These are phyloP conservation scores for Thalassiosira livingstoniorum DNA, from an alignment of 352 stramenopile species.

Conservation along the genomic window DNA sequence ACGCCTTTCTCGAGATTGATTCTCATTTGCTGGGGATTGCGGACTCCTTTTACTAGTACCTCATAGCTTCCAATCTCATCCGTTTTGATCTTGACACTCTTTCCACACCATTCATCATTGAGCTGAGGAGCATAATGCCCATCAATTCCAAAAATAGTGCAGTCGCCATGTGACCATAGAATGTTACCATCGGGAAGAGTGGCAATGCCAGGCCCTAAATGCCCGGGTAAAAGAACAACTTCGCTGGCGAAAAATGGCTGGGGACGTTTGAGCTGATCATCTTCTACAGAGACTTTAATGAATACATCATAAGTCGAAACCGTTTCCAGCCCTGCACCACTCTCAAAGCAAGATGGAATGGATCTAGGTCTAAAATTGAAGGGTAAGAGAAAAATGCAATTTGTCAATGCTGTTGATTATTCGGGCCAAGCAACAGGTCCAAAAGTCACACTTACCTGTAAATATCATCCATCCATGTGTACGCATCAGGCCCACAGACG, in stretches of 20 bases:
- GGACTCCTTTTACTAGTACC: constrained; percentile 9
- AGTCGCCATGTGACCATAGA: background rate
- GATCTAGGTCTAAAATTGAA: background rate
- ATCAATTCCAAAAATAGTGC: constrained; percentile 6
- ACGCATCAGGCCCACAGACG: background rate
- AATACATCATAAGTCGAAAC: constrained; percentile 6
- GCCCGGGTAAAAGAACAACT: background rate
- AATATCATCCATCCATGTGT: background rate
- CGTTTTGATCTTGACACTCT: constrained; percentile 3
- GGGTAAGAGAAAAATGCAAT: too few species aligned
- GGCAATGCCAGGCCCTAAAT: constrained; percentile 8
- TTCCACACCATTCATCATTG: constrained; percentile 3
- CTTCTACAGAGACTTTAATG: background rate
- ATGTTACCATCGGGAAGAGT: constrained; percentile 2
- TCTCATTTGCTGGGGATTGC: constrained; percentile 19
- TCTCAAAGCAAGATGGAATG: background rate
- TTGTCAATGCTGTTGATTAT: too few species aligned
- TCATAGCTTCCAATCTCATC: background rate
- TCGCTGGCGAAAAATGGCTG: constrained; percentile 3
- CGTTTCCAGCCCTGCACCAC: background rate
- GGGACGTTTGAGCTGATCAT: background rate
- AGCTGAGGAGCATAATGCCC: constrained; percentile 10
- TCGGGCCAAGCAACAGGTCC: too few species aligned
- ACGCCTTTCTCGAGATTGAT: too few species aligned
- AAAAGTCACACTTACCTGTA: background rate